Evolutionary conservation across 352 stramenopile species (phyloP).

Genomic region (Globisporangium viniferum): DNA sequence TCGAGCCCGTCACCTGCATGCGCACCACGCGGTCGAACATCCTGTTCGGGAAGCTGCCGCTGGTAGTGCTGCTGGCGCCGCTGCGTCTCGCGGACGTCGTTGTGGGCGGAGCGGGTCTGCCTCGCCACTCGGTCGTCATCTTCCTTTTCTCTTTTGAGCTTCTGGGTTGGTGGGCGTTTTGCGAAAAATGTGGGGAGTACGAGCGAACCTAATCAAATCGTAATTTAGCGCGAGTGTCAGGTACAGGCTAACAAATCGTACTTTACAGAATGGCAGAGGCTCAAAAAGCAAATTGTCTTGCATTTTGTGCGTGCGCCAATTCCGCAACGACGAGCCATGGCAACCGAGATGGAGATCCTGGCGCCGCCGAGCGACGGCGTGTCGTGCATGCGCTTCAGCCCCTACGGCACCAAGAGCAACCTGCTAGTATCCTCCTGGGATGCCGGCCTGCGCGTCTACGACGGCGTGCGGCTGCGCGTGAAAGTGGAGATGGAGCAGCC

Average conservation of each 20-base stretch:
- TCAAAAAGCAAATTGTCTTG: constrained; percentile 1
- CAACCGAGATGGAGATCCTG: constrained; percentile 48
- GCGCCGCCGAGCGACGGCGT: constrained; percentile 83
- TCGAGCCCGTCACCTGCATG: constrained; percentile 66
- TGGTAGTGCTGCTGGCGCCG: not conserved
- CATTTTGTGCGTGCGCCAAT: not conserved
- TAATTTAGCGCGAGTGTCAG: not conserved
- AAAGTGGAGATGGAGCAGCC: constrained; percentile 71
- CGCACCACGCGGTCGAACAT: constrained; percentile 51
- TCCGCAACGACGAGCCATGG: constrained; percentile 15
- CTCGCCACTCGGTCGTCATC: constrained; percentile 5
- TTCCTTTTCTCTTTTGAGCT: not conserved
- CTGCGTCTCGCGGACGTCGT: constrained; percentile 5
- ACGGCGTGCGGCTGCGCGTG: constrained; percentile 45
- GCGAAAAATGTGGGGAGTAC: not conserved
- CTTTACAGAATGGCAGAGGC: not conserved
- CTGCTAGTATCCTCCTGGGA: constrained; percentile 85
- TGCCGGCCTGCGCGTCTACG: constrained; percentile 60
- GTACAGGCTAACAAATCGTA: not conserved
- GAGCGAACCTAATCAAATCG: not conserved
- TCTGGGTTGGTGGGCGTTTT: constrained; percentile 6
- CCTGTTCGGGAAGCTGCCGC: constrained; percentile 13
- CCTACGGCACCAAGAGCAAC: constrained; percentile 35
- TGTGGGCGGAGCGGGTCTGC: constrained; percentile 7
- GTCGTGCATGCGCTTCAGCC: constrained; percentile 75